Base-by-base conservation (phyloP, 2,329 filamentous ascomycete species). In the Neonectria ditissima region DNA sequence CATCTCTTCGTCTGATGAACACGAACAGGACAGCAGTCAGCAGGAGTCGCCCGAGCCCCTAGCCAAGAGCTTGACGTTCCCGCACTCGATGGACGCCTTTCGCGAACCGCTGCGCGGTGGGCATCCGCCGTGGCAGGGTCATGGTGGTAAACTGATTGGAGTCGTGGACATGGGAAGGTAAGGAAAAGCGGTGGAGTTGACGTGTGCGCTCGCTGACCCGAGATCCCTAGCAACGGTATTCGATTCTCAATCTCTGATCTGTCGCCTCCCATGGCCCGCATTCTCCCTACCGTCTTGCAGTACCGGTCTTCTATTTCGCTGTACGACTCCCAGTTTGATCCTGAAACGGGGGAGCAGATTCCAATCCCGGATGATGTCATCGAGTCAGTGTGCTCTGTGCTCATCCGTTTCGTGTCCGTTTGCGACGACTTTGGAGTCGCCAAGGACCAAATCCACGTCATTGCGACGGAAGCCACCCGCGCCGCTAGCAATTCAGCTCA, bases 161-260 rank as follows among this genome's bases (percentile, higher is more conserved):
- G 73, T 80, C 26, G 78, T 80, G 45, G 78, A 80, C 54, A 79
- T 80, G 78, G 78, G 78, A 65, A 80, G 78, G 77, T 77, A 44
- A 62, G 51, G 13, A 22, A 13, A 41, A 13, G n/a, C 10, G 16
- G 34, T 30, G 18, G 16, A 45, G 9, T 55, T 48, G 5, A 34
- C 3, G 28, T 34, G 39, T 24, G 11, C 11, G 16, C 14, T 32
- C 51, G 45, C 62, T 71, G 45, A 72, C 63, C 18, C 16, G 28
- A 5, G 3, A 24, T 44, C 9, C 24, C 1, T 28, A 87, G 89
- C 78, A 92, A 92, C 79, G 90, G 90, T 63, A 91, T 92, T 65
- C 89, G 90, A 39, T 91, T 92, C 79, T 91, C 89, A 10, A 89
- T 92, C 62, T 74, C 75, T 20, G 75, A 77, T 52, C 63, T 77